A percentile compares a stretch with the other conserved stretches of the same genome.
Conservation (phyloP, 179 eudicot species). For the Silene noctiflora region DNA sequence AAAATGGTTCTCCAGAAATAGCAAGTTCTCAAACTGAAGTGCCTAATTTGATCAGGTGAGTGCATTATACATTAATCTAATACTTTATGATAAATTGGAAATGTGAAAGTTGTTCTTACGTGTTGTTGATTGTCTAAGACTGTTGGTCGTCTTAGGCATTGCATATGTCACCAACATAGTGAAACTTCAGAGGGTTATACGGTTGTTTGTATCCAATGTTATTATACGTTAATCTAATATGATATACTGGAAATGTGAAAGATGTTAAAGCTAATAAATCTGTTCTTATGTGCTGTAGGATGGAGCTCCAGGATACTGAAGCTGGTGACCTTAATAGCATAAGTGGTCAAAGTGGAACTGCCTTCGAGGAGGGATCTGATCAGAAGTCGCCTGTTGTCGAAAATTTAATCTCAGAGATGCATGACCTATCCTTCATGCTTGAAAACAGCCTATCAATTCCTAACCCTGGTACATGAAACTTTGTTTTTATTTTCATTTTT, state of each 20-base stretch:
- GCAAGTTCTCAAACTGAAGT: conserved; percentile 29
- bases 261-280: neutral
- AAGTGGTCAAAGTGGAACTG: conserved; percentile 16
- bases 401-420: conserved; percentile 53
- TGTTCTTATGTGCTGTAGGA: conserved; percentile 28
- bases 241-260: too few relatives aligned
- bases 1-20: conserved; percentile 29
- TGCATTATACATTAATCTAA: neutral
- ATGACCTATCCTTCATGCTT: conserved; percentile 65
- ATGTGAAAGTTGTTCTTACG: too few relatives aligned
- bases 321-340: conserved; percentile 22
- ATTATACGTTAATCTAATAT: neutral
- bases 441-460: conserved; percentile 48
- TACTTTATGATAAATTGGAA: too few relatives aligned
- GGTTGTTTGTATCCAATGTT: neutral
- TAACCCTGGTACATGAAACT: conserved; percentile 24
- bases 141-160: neutral
- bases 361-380: conserved; percentile 7
- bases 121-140: neutral
- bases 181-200: neutral
- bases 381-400: conserved; percentile 29
- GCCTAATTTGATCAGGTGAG: conserved; percentile 47
- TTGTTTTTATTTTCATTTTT: neutral
- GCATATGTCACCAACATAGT: too few relatives aligned
- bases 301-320: conserved; percentile 24